These are phyloP conservation scores for Allium sativum DNA, from an alignment of 106 monocot species.

Conservation along the genomic window DNA sequence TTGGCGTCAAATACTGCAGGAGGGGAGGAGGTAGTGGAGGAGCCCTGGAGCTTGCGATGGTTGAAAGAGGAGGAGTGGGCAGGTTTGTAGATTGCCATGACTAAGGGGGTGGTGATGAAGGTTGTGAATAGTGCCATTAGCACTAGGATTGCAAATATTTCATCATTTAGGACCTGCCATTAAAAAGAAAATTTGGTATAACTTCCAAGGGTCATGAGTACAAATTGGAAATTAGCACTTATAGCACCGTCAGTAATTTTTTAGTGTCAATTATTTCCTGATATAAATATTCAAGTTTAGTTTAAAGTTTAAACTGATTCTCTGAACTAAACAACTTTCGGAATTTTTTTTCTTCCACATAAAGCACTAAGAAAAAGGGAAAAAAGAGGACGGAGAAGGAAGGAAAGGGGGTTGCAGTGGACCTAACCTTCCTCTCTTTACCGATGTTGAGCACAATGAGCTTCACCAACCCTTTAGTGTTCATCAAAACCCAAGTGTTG, in stretches of 20 bases:
- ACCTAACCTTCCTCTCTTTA: conserved; percentile 53
- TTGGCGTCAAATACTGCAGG: conserved; percentile 10
- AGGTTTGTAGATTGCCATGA: conserved; percentile 80
- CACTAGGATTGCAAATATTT: conserved; percentile 70
- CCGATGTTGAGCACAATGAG: conserved; percentile 79
- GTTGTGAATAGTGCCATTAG: conserved; percentile 92
- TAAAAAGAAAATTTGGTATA: no score
- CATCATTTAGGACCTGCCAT: conserved; percentile 73
- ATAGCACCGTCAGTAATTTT: conserved; percentile 48
- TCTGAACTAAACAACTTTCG: no score
- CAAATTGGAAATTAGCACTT: conserved; percentile 51
- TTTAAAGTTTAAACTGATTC: no score
- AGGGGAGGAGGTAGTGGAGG: conserved; percentile 7
- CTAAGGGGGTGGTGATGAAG: conserved; percentile 74
- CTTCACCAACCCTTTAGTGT: conserved; percentile 82
- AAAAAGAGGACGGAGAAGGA: conserved; percentile 42
- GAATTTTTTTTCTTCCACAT: conserved; percentile 21
- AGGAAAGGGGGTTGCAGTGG: no score
- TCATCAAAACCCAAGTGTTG: conserved; percentile 70
- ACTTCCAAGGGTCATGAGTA: no score
- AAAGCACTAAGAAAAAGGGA: conserved; percentile 40
- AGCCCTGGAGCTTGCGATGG: conserved; percentile 37
- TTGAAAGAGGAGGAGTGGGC: conserved; percentile 22
- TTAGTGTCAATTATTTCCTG: conserved; percentile 11
- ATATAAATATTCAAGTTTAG: no score